Base-by-base conservation (phyloP, 179 eudicot genomes). In the Pouteria campechiana region DNA sequence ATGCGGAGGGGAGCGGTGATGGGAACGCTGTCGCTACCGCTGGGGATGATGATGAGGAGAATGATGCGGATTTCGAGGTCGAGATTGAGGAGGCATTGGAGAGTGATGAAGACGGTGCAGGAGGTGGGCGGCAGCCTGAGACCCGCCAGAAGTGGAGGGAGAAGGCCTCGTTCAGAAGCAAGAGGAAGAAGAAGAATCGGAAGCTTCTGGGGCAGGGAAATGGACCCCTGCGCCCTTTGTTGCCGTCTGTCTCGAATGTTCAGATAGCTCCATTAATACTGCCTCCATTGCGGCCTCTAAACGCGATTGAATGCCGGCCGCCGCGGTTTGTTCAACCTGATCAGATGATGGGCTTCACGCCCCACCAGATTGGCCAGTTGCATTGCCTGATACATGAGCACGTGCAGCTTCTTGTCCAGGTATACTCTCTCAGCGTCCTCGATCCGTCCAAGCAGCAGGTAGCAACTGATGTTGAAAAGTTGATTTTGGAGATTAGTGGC, bases 21-120 rank as follows among this genome's bases (percentile, higher is more conserved):
- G 58, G 41, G 60, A 90, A 67, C 39, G 73, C 65, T 73, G 73
- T 60, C 21, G n/a, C n/a, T n/a, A n/a, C n/a, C n/a, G n/a, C n/a
- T n/a, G 94, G 83, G 17, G 87, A 75, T 13, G 94, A 84, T 29
- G 96, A 90, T 73, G 98, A 89, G 68, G 97, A 90, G 55, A 86
- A 82, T 64, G 98, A 90, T 70, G 98, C 90, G 27, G 98, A 90
- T 57, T 90, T 90, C 57, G 96, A 90, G 63, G 64, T 90, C 46
- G 98, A 86, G 65, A 75, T 90, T 55, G 87, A 86, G 50, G 98
- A 86, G 74, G 94, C 94, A 10, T 80, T 90, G 45, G 98, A 76
- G 69, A 90, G 96, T 67, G 98, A 90, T 38, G 46, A 55, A 37
- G 96, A 86, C 55, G 75, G 64, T 40, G 70, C 56, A 59, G 61